phyloP scores from a whole-genome alignment of 176 grass and related monocot species.

The Raddia guianensis region DNA sequence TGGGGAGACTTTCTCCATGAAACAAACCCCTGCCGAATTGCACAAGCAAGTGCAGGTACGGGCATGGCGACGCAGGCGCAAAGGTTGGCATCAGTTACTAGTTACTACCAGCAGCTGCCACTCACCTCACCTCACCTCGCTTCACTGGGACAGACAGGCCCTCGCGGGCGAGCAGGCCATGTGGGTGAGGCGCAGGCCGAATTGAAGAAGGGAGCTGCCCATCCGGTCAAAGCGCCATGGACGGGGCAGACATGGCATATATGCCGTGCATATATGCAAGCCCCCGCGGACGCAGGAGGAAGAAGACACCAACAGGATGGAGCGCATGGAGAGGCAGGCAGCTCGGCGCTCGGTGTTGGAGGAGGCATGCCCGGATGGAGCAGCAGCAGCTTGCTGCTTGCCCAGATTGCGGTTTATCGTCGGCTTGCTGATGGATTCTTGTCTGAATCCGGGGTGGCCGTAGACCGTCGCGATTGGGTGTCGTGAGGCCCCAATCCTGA shows the following conservation, averaged over 20 bases:
- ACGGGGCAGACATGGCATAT: constrained; percentile 15
- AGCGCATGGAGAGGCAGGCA: background rate
- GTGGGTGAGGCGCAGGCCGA: background rate
- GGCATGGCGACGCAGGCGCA: background rate
- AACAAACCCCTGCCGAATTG: background rate
- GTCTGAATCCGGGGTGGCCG: background rate
- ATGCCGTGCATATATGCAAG: background rate
- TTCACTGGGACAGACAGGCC: too few relatives aligned
- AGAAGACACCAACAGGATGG: background rate
- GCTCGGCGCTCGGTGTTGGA: background rate
- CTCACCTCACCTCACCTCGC: too few relatives aligned
- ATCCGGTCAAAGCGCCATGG: constrained; percentile 12
- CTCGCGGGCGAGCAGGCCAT: background rate
- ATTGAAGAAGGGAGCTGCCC: background rate
- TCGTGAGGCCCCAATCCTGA: background rate
- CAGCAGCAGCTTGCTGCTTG: background rate
- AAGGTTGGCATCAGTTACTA: background rate
- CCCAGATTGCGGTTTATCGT: background rate
- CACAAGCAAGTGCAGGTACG: background rate
- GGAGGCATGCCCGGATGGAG: background rate
- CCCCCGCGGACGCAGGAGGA: background rate
- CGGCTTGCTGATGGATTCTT: too few relatives aligned
- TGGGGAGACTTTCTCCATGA: background rate
- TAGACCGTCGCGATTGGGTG: background rate
- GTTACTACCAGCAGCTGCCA: background rate